These are phyloP conservation scores for Colletotrichum spaethianum DNA, from an alignment of 2,329 filamentous ascomycete genomes.

Conservation along the genomic window DNA sequence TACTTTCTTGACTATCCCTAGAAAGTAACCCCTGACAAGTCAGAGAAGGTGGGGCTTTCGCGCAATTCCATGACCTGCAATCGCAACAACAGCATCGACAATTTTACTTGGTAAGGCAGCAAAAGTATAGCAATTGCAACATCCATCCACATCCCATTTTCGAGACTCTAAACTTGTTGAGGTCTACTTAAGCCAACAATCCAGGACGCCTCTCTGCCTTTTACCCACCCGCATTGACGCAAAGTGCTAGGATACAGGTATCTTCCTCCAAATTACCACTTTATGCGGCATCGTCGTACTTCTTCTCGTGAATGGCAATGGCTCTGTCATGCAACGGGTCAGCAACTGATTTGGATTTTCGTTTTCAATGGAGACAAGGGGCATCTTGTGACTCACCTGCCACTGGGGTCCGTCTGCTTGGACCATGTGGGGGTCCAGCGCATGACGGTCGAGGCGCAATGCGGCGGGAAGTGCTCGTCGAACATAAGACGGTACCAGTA, in stretches of 20 bases:
- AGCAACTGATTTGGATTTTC: conserved; percentile 18
- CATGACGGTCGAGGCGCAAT: conserved; percentile 93
- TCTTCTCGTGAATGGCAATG: conserved; percentile 81
- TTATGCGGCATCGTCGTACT: conserved; percentile 72
- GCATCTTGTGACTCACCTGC: conserved; percentile 72
- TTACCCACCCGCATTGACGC: conserved; percentile 36
- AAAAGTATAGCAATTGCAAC: conserved; percentile 15
- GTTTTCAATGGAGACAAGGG: neutral
- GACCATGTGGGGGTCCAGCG: conserved; percentile 98
- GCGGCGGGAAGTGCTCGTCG: conserved; percentile 96
- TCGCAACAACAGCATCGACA: neutral
- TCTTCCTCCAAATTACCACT: conserved; percentile 38
- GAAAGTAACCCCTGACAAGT: conserved; percentile 14
- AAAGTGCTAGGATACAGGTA: conserved; percentile 37
- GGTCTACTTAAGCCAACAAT: conserved; percentile 37
- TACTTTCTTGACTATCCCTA: neutral
- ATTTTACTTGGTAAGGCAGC: neutral
- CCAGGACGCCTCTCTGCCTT: conserved; percentile 37
- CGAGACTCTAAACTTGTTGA: conserved; percentile 39
- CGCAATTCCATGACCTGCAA: conserved; percentile 1
- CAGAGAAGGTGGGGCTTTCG: neutral
- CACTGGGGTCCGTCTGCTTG: conserved; percentile 94
- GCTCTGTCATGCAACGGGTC: conserved; percentile 65
- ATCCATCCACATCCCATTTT: neutral
- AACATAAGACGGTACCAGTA: conserved; percentile 99